phyloP scores from a whole-genome alignment of 371 early-diverging fungal species.

The Dipsacomyces acuminosporus region DNA sequence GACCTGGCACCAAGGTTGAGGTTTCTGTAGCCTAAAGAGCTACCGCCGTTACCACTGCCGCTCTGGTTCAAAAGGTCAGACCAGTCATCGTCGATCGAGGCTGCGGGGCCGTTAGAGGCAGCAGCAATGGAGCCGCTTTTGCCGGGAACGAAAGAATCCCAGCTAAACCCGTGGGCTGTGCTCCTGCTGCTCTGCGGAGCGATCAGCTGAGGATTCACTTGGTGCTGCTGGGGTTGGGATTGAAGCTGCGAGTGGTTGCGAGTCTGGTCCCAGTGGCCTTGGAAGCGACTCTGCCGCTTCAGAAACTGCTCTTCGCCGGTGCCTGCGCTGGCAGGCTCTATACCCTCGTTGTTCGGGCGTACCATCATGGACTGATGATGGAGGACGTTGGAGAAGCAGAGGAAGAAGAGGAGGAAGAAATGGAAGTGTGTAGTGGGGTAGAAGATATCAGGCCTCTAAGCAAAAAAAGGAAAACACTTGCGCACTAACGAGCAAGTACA shows the following conservation, averaged over 20 bases:
- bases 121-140: background rate
- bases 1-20: constrained; percentile 18
- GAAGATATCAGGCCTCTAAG: background rate
- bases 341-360: constrained; percentile 15
- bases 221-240: constrained; percentile 3
- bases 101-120: constrained; percentile 8
- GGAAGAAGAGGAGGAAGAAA: background rate
- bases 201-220: constrained; percentile 7
- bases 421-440: background rate
- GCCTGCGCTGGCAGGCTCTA: constrained; percentile 11
- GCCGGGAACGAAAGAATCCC: constrained; percentile 25
- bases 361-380: constrained; percentile 27
- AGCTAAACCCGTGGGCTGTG: constrained; percentile 26
- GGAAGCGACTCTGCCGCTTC: constrained; percentile 43
- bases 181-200: constrained; percentile 7
- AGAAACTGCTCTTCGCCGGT: constrained; percentile 25
- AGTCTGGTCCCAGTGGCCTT: constrained; percentile 40
- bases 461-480: no score
- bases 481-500: no score
- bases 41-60: no score
- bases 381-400: no score
- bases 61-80: constrained; percentile 38
- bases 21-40: constrained; percentile 17
- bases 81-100: constrained; percentile 37
- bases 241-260: background rate